Evolutionary conservation across 1,139 yeast species (phyloP).

Genomic region (Kluyveromyces marxianus): DNA sequence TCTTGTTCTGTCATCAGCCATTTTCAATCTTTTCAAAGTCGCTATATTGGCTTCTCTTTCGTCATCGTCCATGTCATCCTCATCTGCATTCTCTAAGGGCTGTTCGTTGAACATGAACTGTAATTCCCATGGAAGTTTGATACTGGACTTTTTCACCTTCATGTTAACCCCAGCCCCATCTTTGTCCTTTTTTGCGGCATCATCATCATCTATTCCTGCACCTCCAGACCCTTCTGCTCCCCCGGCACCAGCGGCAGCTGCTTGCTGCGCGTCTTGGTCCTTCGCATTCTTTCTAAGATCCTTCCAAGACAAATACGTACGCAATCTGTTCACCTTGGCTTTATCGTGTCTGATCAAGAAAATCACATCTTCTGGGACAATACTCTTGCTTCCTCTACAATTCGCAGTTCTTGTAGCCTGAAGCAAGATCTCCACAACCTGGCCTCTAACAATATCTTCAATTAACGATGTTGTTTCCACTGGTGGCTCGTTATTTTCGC

Average conservation of each 20-base stretch:
- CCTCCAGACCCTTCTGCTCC: slow-evolving; percentile 40
- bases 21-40: slow-evolving; percentile 76
- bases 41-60: slow-evolving; percentile 88
- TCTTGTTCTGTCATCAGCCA: slow-evolving; percentile 89
- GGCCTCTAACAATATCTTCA: slow-evolving; percentile 92
- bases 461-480: slow-evolving; percentile 82
- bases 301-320: slow-evolving; percentile 93
- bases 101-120: slow-evolving; percentile 91
- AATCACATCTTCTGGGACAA: slow-evolving; percentile 88
- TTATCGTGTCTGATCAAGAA: slow-evolving; percentile 87
- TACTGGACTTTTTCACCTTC: slow-evolving; percentile 68
- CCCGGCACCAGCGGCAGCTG: slow-evolving; percentile 40
- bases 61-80: slow-evolving; percentile 64
- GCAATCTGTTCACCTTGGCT: slow-evolving; percentile 84
- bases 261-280: slow-evolving; percentile 82
- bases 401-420: slow-evolving; percentile 78
- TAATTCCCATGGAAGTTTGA: slow-evolving; percentile 91
- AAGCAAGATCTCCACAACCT: slow-evolving; percentile 79
- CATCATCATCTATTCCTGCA: slow-evolving; percentile 27
- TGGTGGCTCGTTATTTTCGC: slow-evolving; percentile 93
- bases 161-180: slow-evolving; percentile 51
- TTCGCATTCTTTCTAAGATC: slow-evolving; percentile 96
- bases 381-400: slow-evolving; percentile 73
- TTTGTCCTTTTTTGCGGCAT: slow-evolving; percentile 34
- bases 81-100: slow-evolving; percentile 75